phyloP scores from a whole-genome alignment of 768 basidiomycete species.

The Trametes sanguinea region DNA sequence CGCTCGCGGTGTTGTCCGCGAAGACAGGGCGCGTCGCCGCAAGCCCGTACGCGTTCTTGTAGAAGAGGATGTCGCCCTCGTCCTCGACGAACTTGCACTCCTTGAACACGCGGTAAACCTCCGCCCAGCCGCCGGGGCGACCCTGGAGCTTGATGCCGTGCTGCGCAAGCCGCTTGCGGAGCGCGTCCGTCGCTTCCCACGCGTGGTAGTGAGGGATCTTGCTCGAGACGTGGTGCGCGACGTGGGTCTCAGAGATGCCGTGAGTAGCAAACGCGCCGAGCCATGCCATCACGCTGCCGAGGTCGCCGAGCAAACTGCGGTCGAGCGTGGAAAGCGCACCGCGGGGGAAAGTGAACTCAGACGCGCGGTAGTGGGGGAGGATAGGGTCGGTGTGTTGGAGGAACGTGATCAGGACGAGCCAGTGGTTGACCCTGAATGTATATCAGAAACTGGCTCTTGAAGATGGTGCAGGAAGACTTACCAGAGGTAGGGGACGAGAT shows the following conservation, averaged over 20 bases:
- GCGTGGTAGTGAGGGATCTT: slow-evolving; percentile 97
- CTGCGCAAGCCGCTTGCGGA: slow-evolving; percentile 70
- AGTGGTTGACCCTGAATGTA: slow-evolving; percentile 74
- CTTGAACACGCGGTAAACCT: slow-evolving; percentile 74
- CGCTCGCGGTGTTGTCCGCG: slow-evolving; percentile 55
- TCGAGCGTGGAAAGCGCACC: slow-evolving; percentile 93
- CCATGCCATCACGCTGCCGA: slow-evolving; percentile 79
- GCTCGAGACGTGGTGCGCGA: slow-evolving; percentile 88
- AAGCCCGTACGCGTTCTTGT: slow-evolving; percentile 83
- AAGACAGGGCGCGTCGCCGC: slow-evolving; percentile 70
- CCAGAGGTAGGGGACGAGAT: slow-evolving; percentile 90
- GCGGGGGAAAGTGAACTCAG: slow-evolving; percentile 90
- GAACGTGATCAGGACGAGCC: slow-evolving; percentile 96
- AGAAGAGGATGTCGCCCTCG: slow-evolving; percentile 87
- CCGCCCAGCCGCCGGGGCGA: slow-evolving; percentile 76
- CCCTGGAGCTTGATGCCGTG: slow-evolving; percentile 67
- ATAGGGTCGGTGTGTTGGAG: slow-evolving; percentile 97
- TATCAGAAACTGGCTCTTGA: not conserved
- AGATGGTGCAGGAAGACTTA: slow-evolving; percentile 22
- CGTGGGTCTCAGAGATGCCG: slow-evolving; percentile 94
- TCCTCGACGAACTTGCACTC: slow-evolving; percentile 96
- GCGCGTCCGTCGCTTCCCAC: slow-evolving; percentile 89
- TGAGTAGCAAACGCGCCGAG: slow-evolving; percentile 85
- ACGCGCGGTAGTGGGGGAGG: slow-evolving; percentile 89
- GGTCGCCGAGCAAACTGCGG: slow-evolving; percentile 75